Percentiles rank a stretch among this genome's conserved stretches.
phyloP scores from a whole-genome alignment of 2,329 filamentous ascomycete genomes.

The Phialophora expanda region DNA sequence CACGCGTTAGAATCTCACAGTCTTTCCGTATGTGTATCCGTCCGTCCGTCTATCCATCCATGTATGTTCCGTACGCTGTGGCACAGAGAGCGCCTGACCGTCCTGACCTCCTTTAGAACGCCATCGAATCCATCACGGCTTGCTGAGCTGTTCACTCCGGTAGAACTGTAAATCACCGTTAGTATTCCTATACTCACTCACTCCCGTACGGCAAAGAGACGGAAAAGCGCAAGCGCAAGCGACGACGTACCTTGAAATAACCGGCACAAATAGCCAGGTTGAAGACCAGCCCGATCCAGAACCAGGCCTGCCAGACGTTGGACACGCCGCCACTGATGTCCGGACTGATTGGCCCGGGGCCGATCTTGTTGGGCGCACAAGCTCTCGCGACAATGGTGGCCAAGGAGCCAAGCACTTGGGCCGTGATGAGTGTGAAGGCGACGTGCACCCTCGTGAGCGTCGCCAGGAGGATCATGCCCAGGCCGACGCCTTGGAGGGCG shows the following conservation, averaged over 20 bases:
- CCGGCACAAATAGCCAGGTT: constrained; percentile 65
- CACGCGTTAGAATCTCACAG: not conserved
- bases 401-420: constrained; percentile 66
- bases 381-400: constrained; percentile 67
- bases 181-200: not conserved
- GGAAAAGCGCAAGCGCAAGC: not conserved
- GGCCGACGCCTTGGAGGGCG: constrained; percentile 67
- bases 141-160: constrained; percentile 53
- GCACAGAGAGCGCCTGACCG: not conserved
- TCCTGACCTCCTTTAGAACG: no score
- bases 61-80: not conserved
- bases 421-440: constrained; percentile 64
- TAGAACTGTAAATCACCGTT: constrained; percentile 47
- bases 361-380: constrained; percentile 64
- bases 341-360: constrained; percentile 67
- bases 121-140: constrained; percentile 41
- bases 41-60: not conserved
- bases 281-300: constrained; percentile 65
- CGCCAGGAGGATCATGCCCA: constrained; percentile 71
- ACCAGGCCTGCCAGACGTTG: constrained; percentile 58
- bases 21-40: not conserved
- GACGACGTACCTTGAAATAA: constrained; percentile 54
- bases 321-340: constrained; percentile 60
- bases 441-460: constrained; percentile 70
- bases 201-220: not conserved